Conservation (phyloP, 2,329 filamentous ascomycete species). For the Neonectria punicea region DNA sequence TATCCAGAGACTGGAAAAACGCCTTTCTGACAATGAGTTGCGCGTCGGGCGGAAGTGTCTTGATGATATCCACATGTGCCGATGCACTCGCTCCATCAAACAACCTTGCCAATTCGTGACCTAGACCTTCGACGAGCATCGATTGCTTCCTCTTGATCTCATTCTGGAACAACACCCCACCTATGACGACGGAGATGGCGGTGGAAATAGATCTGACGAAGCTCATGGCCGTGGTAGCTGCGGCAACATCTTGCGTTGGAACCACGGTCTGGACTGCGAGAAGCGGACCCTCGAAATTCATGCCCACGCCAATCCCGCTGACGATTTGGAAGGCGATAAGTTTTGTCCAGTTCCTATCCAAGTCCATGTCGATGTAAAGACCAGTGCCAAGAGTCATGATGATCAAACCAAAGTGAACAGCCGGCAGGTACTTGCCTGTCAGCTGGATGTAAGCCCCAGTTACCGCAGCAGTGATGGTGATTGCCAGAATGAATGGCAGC, state of each 20-base stretch:
- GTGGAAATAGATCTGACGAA: conserved; percentile 73
- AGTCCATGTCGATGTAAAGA: conserved; percentile 64
- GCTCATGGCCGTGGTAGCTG: conserved; percentile 70
- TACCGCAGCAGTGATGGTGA: conserved; percentile 55
- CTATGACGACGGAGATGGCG: conserved; percentile 73
- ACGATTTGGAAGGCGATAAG: conserved; percentile 68
- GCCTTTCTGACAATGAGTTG: conserved; percentile 38
- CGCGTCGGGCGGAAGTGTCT: conserved; percentile 29
- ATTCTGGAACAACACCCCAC: conserved; percentile 78
- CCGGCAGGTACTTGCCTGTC: conserved; percentile 67
- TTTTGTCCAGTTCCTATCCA: conserved; percentile 58
- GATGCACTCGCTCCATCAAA: conserved; percentile 66
- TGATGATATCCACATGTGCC: conserved; percentile 65
- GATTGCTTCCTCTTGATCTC: conserved; percentile 64
- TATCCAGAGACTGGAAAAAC: conserved; percentile 39
- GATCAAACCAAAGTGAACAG: conserved; percentile 63
- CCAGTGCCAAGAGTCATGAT: conserved; percentile 70
- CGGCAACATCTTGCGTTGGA: conserved; percentile 67
- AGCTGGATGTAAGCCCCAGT: conserved; percentile 58
- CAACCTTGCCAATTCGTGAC: conserved; percentile 54
- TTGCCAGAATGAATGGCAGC: conserved; percentile 67
- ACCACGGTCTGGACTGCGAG: conserved; percentile 73
- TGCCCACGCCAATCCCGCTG: conserved; percentile 68
- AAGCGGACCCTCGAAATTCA: conserved; percentile 71
- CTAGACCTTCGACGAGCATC: conserved; percentile 57